Evolutionary conservation across 2,329 filamentous ascomycete species (phyloP).

Genomic region (Chaetomium olivaceum): DNA sequence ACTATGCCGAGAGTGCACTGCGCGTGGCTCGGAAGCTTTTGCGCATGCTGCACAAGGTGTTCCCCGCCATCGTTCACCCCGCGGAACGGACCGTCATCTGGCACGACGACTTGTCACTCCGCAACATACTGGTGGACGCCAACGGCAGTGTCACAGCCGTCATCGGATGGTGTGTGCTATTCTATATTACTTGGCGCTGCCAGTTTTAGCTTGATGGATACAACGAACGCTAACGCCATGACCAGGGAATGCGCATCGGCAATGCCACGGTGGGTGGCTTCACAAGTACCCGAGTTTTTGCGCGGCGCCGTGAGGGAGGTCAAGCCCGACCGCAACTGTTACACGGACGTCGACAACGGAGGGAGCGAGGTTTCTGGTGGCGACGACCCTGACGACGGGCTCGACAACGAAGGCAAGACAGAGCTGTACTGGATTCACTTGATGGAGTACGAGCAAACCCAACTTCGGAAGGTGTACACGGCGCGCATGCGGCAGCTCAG

Average conservation of each 20-base stretch:
- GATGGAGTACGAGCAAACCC: constrained; percentile 45
- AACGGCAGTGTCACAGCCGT: constrained; percentile 41
- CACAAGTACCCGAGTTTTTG: constrained; percentile 41
- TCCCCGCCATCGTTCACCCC: constrained; percentile 31
- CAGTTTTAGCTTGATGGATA: neutral
- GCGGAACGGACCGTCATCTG: constrained; percentile 40
- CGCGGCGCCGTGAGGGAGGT: constrained; percentile 33
- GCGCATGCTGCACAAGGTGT: constrained; percentile 37
- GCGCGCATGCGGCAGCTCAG: constrained; percentile 37
- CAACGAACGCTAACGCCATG: neutral
- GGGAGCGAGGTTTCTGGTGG: constrained; percentile 10
- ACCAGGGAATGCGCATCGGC: constrained; percentile 42
- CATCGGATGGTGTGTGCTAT: constrained; percentile 40
- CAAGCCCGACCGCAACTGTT: constrained; percentile 37
- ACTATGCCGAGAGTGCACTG: constrained; percentile 37
- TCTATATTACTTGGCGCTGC: neutral
- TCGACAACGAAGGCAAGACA: constrained; percentile 44
- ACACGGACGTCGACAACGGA: constrained; percentile 34
- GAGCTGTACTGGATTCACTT: constrained; percentile 44
- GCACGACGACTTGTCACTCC: constrained; percentile 43
- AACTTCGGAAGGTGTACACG: constrained; percentile 39
- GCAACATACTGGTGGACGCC: constrained; percentile 46
- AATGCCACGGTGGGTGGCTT: constrained; percentile 43
- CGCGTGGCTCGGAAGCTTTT: constrained; percentile 35
- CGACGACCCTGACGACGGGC: constrained; percentile 25